Percentiles rank a stretch among this genome's conserved stretches.
Evolutionary conservation across 192 early-diverging fungal species (phyloP).

Genomic region (Gamsiella multidivaricata): DNA sequence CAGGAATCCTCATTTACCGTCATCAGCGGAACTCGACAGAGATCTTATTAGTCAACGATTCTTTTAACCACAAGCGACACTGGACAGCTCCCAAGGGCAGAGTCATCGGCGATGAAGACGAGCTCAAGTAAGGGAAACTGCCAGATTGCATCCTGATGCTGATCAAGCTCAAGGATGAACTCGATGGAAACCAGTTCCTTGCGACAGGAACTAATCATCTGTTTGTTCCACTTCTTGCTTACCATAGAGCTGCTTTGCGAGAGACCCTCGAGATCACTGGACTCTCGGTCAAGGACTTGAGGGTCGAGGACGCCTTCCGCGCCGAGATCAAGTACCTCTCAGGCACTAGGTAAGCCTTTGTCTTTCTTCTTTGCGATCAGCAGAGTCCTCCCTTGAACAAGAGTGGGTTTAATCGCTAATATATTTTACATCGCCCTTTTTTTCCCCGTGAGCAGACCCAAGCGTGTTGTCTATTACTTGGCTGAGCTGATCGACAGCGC

Average conservation of each 20-base stretch:
- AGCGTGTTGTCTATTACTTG: slow-evolving; percentile 82
- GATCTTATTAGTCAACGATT: slow-evolving; percentile 87
- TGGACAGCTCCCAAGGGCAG: slow-evolving; percentile 88
- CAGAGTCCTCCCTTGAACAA: not conserved
- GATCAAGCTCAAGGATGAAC: too few relatives aligned
- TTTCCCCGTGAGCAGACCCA: slow-evolving; percentile 62
- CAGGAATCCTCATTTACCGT: slow-evolving; percentile 81
- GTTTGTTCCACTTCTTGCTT: not conserved
- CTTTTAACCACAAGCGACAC: slow-evolving; percentile 80
- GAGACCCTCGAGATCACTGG: slow-evolving; percentile 81
- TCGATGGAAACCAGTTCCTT: too few relatives aligned
- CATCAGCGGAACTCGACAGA: slow-evolving; percentile 72
- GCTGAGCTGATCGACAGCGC: slow-evolving; percentile 73
- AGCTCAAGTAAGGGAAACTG: slow-evolving; percentile 87
- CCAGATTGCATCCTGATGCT: too few relatives aligned
- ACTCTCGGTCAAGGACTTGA: slow-evolving; percentile 74
- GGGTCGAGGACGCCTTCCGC: slow-evolving; percentile 77
- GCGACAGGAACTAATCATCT: too few relatives aligned
- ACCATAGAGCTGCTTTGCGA: slow-evolving; percentile 80
- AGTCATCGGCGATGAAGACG: slow-evolving; percentile 82
- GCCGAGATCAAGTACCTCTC: slow-evolving; percentile 86
- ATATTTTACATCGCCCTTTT: not conserved
- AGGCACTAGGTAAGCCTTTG: slow-evolving; percentile 65
- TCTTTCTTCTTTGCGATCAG: not conserved
- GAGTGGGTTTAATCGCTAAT: not conserved